phyloP scores from a whole-genome alignment of 2,329 filamentous ascomycete species.

The Exophiala mesophila region DNA sequence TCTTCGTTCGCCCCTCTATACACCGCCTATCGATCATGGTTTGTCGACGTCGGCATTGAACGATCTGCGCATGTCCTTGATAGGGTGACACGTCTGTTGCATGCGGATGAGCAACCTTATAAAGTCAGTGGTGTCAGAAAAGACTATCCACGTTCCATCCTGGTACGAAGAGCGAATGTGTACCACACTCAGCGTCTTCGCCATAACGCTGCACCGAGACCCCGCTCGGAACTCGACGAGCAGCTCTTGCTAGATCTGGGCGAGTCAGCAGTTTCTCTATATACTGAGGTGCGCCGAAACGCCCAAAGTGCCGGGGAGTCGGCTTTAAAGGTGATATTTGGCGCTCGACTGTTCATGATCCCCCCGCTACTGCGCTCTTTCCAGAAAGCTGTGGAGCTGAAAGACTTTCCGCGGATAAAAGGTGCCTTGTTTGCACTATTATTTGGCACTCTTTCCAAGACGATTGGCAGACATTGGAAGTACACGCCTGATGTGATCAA shows the following conservation, averaged over 20 bases:
- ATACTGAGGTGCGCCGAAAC: slow-evolving; percentile 91
- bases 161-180: slow-evolving; percentile 86
- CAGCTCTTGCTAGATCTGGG: slow-evolving; percentile 78
- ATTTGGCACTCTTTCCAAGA: slow-evolving; percentile 83
- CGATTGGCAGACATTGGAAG: slow-evolving; percentile 86
- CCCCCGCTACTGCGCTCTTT: slow-evolving; percentile 77
- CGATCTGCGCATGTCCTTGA: slow-evolving; percentile 90
- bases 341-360: slow-evolving; percentile 81
- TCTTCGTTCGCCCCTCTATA: slow-evolving; percentile 91
- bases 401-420: slow-evolving; percentile 88
- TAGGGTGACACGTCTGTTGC: slow-evolving; percentile 75
- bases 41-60: slow-evolving; percentile 95
- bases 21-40: slow-evolving; percentile 90
- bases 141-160: slow-evolving; percentile 83
- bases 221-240: slow-evolving; percentile 87
- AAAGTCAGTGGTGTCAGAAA: slow-evolving; percentile 92
- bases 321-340: slow-evolving; percentile 84
- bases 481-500: slow-evolving; percentile 87
- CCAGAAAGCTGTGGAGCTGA: slow-evolving; percentile 69
- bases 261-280: slow-evolving; percentile 81
- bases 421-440: slow-evolving; percentile 87
- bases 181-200: slow-evolving; percentile 93
- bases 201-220: slow-evolving; percentile 83
- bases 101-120: slow-evolving; percentile 83
- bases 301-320: slow-evolving; percentile 91